Conservation (phyloP, 2,329 filamentous ascomycete species). For the Ophiostoma sp. region DNA sequence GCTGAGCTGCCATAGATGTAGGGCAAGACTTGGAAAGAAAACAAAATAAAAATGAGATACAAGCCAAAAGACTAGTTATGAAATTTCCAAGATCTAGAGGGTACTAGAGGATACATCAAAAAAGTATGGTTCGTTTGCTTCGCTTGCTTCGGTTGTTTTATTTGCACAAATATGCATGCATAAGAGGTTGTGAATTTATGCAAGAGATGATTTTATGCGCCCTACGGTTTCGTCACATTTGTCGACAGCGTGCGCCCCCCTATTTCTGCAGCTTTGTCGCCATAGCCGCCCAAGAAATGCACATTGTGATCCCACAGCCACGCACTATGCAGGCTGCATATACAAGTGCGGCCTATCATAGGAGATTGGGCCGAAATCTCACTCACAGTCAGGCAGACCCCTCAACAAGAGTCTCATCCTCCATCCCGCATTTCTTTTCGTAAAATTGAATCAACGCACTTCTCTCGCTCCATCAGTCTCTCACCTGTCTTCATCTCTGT, state of each 20-base stretch:
- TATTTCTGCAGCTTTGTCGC: background rate
- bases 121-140: background rate
- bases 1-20: conserved; percentile 24
- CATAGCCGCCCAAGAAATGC: background rate
- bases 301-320: background rate
- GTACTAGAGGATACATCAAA: background rate
- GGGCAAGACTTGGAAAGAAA: background rate
- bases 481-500: background rate
- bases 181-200: background rate
- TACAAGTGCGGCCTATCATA: background rate
- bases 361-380: background rate
- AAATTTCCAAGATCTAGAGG: background rate
- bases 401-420: background rate
- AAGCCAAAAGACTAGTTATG: background rate
- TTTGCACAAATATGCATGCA: background rate
- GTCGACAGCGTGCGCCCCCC: background rate
- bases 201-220: background rate
- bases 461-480: background rate
- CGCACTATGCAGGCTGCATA: background rate
- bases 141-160: background rate
- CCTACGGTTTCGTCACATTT: background rate
- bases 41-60: background rate
- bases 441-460: background rate
- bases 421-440: background rate
- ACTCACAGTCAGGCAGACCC: background rate